Base-by-base conservation (phyloP, 139 green algal species). In the Coelastrella sp. region DNA sequence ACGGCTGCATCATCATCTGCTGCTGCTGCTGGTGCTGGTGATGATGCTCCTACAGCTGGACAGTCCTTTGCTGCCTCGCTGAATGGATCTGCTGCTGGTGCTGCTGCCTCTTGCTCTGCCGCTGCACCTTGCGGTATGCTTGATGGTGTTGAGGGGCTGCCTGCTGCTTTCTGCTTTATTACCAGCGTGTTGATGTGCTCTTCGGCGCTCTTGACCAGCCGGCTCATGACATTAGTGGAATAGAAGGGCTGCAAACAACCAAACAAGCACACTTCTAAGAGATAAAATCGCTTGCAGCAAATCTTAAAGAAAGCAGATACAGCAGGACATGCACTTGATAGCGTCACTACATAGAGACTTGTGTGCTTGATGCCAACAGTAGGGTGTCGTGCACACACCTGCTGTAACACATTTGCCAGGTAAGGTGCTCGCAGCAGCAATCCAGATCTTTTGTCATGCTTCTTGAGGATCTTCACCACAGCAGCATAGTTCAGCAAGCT, bases 391-490 rank as follows among this genome's bases (percentile, higher is more conserved):
- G n/a, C n/a, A n/a, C 85, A 4, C 45, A 92, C 90, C 90, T 96
- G 94, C 63, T 93, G 86, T 78, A 96, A 83, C 27, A 95, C 84
- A 66, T 92, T 95, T 38, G 88, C 85, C 4, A 96, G 84, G 79
- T 92, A 95, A 1, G 91, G 88, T 35, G 87, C 87, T 5, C 92
- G 69, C 60, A 95, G 89, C 83, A 93, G 77, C 69, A 93, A 62
- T 23, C 93, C 92, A 2, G 93, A 91, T 32, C 91, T 87, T 89
- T 97, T 97, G 76, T 94, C 92, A 75, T 98, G 94, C 87, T 98
- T 98, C 80, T 98, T 98, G 37, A 98, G 85, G 79, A 98, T 98
- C 88, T 98, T 98, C n/a, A 94, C 88, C 17, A 98, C 84, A 0
- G 89, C 94, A 3, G 90, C 88, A 71, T 95, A 96, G 76, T 96